Evolutionary conservation across 768 basidiomycete genomes (phyloP).

Genomic region (Suillus discolor): DNA sequence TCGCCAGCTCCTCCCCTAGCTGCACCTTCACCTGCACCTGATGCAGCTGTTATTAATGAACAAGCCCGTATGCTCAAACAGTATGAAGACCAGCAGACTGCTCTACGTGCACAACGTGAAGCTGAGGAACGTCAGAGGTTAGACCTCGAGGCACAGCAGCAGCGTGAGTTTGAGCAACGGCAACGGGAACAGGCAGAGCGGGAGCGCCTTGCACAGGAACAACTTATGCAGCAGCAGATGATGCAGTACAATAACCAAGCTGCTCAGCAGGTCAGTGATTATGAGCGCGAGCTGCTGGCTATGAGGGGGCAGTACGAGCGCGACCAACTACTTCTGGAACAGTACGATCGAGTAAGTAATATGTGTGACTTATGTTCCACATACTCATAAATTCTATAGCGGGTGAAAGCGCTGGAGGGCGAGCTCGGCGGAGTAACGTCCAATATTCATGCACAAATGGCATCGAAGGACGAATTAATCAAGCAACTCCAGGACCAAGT

Average conservation of each 20-base stretch:
- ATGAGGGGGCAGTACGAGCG: slow-evolving; percentile 98
- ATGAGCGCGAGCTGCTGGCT: slow-evolving; percentile 87
- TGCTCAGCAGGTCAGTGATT: slow-evolving; percentile 73
- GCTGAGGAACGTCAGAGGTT: slow-evolving; percentile 80
- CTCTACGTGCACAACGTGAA: slow-evolving; percentile 78
- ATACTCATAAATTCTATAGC: slow-evolving; percentile 44
- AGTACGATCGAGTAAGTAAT: slow-evolving; percentile 82
- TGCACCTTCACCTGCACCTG: slow-evolving; percentile 70
- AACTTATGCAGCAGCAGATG: slow-evolving; percentile 81
- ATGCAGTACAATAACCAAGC: slow-evolving; percentile 80
- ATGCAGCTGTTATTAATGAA: slow-evolving; percentile 76
- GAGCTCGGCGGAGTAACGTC: slow-evolving; percentile 75
- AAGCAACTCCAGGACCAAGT: slow-evolving; percentile 97
- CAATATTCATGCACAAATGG: slow-evolving; percentile 84
- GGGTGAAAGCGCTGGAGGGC: slow-evolving; percentile 93
- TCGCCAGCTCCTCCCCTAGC: slow-evolving; percentile 69
- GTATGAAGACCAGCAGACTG: slow-evolving; percentile 94
- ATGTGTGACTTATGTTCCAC: slow-evolving; percentile 3
- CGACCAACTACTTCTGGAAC: slow-evolving; percentile 95
- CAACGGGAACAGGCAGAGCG: slow-evolving; percentile 87
- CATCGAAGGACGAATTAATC: slow-evolving; percentile 94
- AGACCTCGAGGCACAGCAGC: slow-evolving; percentile 77
- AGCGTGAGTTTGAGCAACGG: slow-evolving; percentile 86
- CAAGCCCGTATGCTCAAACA: slow-evolving; percentile 94
- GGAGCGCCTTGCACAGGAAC: slow-evolving; percentile 87